Evolutionary conservation across 2,329 filamentous ascomycete species (phyloP).

Genomic region (Pseudodiploospora longispora): DNA sequence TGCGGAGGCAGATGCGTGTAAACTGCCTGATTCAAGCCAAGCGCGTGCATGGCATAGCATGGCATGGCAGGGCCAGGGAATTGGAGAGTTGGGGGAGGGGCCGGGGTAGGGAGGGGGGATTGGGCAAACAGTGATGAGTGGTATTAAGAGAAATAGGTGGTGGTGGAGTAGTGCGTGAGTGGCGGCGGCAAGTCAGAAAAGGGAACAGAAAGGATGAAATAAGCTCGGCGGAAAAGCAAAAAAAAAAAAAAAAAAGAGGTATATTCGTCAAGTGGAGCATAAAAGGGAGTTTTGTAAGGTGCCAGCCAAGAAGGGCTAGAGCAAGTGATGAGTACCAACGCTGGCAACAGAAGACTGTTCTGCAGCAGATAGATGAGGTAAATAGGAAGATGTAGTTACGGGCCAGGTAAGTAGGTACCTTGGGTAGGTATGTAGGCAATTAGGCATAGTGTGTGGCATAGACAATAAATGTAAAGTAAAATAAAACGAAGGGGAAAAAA

Average conservation of each 20-base stretch:
- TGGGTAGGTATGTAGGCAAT: too few relatives aligned
- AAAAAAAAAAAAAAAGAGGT: neutral
- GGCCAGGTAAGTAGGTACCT: too few relatives aligned
- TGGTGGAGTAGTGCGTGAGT: neutral
- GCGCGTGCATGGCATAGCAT: neutral
- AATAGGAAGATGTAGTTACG: too few relatives aligned
- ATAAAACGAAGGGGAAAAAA: conserved; percentile 3
- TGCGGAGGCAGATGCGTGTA: neutral
- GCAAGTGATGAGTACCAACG: too few relatives aligned
- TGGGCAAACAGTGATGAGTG: neutral
- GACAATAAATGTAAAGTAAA: neutral
- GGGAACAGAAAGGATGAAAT: too few relatives aligned
- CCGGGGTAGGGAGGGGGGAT: neutral
- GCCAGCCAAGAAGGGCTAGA: too few relatives aligned
- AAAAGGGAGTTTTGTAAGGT: too few relatives aligned
- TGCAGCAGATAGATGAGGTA: too few relatives aligned
- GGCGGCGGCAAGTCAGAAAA: too few relatives aligned
- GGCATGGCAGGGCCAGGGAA: neutral
- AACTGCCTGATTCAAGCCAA: neutral
- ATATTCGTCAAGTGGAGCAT: neutral
- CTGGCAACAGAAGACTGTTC: neutral
- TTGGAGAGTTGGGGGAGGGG: neutral
- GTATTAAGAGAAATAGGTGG: neutral
- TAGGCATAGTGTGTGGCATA: neutral
- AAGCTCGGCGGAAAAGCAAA: neutral